Evolutionary conservation across 805 yeast genomes (phyloP).

Genomic region (Candida sanyiensis): DNA sequence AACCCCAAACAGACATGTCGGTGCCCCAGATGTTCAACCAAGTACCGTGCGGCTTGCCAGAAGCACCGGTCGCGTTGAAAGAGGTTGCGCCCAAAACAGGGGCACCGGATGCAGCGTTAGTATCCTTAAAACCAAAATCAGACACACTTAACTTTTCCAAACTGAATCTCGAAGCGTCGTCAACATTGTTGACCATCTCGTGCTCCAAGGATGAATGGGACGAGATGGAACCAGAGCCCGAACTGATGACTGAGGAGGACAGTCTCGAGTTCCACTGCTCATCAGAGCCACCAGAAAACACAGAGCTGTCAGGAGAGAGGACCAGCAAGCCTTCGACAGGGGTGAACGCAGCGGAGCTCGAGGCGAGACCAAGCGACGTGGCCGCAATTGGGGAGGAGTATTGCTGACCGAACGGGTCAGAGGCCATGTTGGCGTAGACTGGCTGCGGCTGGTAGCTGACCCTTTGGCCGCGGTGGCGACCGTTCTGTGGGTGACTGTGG

Average conservation of each 20-base stretch:
- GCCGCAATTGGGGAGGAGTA: no score
- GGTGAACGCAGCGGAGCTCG: background rate
- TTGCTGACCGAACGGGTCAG: slow-evolving; percentile 1
- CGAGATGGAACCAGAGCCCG: slow-evolving; percentile 21
- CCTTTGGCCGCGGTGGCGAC: slow-evolving; percentile 1
- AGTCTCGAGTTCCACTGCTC: slow-evolving; percentile 13
- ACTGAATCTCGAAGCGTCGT: background rate
- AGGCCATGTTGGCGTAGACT: background rate
- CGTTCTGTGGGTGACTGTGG: slow-evolving; percentile 1
- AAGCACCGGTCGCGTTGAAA: slow-evolving; percentile 1
- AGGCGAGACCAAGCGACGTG: no score
- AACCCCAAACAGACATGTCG: slow-evolving; percentile 29
- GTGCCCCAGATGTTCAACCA: slow-evolving; percentile 28
- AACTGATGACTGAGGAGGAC: slow-evolving; percentile 21
- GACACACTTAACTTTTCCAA: slow-evolving; percentile 4
- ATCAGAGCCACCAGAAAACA: slow-evolving; percentile 8
- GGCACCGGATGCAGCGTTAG: no score
- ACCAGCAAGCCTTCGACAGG: slow-evolving; percentile 1
- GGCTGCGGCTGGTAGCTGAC: slow-evolving; percentile 7
- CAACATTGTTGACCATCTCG: slow-evolving; percentile 1
- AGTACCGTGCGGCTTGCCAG: slow-evolving; percentile 17
- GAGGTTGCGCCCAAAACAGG: background rate
- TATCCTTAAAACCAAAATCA: slow-evolving; percentile 1
- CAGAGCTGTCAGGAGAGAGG: slow-evolving; percentile 18
- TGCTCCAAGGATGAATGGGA: slow-evolving; percentile 5